Conservation (phyloP, 257 asterid genomes). For the Solanum boliviense region DNA sequence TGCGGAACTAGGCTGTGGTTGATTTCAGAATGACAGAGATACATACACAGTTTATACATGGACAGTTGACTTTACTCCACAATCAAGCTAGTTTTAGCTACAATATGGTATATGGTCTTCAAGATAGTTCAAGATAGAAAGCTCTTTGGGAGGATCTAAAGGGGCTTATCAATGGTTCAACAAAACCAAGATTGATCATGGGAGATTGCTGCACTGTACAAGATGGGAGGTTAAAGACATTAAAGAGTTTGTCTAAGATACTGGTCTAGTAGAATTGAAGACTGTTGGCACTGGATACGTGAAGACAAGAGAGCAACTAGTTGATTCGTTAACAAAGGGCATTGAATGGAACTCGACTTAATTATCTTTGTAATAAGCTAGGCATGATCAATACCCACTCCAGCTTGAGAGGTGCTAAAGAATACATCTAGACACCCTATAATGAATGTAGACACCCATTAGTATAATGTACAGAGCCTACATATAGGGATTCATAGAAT, state of each 20-base stretch:
- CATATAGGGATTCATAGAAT: background rate
- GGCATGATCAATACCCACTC: background rate
- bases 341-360: background rate
- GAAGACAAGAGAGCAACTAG: background rate
- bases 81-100: background rate
- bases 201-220: background rate
- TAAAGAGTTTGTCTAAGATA: background rate
- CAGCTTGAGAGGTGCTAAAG: background rate
- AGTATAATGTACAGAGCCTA: background rate
- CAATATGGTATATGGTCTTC: background rate
- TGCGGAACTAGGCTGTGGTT: background rate
- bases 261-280: background rate
- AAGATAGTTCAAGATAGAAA: background rate
- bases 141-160: background rate
- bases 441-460: background rate
- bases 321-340: background rate
- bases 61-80: background rate
- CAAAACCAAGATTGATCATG: background rate
- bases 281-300: background rate
- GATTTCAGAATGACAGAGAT: background rate
- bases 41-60: background rate
- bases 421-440: background rate
- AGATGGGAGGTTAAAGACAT: background rate
- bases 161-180: background rate
- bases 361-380: background rate